Percentiles rank a stretch among this genome's conserved stretches.
These are phyloP conservation scores for Endotrypanum monterogeii DNA, from an alignment of 208 protist genomes.

Conservation along the genomic window DNA sequence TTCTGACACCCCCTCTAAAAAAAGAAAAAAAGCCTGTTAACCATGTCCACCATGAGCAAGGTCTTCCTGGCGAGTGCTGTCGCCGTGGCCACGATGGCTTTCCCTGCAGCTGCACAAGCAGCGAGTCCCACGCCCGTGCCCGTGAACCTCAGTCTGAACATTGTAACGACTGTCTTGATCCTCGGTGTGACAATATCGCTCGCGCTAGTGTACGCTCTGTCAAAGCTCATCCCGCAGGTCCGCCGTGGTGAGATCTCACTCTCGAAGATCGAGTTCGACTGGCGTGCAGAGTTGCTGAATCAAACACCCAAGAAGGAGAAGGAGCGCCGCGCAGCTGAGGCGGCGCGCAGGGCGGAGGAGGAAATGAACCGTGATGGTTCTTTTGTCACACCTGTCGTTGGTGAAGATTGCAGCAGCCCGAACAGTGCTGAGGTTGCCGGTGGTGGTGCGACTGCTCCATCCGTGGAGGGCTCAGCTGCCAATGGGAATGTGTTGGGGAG, in stretches of 20 bases:
- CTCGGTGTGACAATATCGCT: conserved; percentile 34
- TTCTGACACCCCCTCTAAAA: not conserved
- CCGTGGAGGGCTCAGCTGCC: too few relatives aligned
- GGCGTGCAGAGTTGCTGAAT: conserved; percentile 49
- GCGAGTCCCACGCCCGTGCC: conserved; percentile 19
- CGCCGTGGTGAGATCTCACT: conserved; percentile 41
- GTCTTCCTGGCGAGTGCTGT: conserved; percentile 7
- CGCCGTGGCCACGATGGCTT: not conserved
- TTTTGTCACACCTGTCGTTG: conserved; percentile 17
- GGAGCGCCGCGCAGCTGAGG: conserved; percentile 23
- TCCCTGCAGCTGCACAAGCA: not conserved
- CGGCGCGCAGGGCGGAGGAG: conserved; percentile 25
- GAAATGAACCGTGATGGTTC: conserved; percentile 17
- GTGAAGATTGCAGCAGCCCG: not conserved
- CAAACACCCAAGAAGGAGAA: conserved; percentile 39
- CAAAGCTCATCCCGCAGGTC: conserved; percentile 32
- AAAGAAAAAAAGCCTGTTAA: too few relatives aligned
- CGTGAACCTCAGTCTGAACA: conserved; percentile 35
- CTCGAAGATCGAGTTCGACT: conserved; percentile 52
- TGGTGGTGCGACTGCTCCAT: too few relatives aligned
- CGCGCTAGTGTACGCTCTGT: conserved; percentile 23
- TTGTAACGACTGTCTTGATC: conserved; percentile 56
- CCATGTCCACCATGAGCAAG: conserved; percentile 13
- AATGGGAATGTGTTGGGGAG: not conserved
- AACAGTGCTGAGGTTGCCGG: too few relatives aligned